phyloP scores from a whole-genome alignment of 73 alveolate species.

The Breviolum minutum region DNA sequence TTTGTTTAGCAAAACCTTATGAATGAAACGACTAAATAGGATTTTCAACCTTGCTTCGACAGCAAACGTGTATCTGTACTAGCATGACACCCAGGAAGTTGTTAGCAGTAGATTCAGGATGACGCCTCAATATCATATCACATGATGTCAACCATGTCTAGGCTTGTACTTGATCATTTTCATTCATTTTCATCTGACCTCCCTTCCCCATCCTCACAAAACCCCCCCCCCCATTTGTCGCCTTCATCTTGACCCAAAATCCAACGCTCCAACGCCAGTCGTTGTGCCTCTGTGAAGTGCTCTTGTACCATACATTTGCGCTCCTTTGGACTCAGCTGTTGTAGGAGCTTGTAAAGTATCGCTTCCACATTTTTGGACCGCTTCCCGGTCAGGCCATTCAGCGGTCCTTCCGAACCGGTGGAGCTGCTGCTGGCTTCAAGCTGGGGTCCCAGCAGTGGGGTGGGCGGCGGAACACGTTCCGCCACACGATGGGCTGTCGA shows the following conservation, averaged over 20 bases:
- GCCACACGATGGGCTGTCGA: background rate
- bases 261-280: constrained; percentile 45
- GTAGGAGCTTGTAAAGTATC: background rate
- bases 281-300: background rate
- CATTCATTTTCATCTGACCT: background rate
- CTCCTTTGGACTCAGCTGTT: constrained; percentile 5
- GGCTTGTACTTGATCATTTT: too few species aligned
- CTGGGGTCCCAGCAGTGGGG: background rate
- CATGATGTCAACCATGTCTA: too few species aligned
- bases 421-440: background rate
- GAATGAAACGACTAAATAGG: too few species aligned
- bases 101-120: too few species aligned
- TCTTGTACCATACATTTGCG: background rate
- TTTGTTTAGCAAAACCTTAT: too few species aligned
- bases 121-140: too few species aligned
- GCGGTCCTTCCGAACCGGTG: too few species aligned
- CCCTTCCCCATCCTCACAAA: background rate
- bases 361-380: too few species aligned
- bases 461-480: background rate
- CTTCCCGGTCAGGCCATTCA: too few species aligned
- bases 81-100: too few species aligned
- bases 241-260: background rate
- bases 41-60: too few species aligned
- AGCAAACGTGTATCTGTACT: too few species aligned
- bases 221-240: background rate